phyloP scores from a whole-genome alignment of 225 moss, liverwort and hornwort species.

The Asterella californica region DNA sequence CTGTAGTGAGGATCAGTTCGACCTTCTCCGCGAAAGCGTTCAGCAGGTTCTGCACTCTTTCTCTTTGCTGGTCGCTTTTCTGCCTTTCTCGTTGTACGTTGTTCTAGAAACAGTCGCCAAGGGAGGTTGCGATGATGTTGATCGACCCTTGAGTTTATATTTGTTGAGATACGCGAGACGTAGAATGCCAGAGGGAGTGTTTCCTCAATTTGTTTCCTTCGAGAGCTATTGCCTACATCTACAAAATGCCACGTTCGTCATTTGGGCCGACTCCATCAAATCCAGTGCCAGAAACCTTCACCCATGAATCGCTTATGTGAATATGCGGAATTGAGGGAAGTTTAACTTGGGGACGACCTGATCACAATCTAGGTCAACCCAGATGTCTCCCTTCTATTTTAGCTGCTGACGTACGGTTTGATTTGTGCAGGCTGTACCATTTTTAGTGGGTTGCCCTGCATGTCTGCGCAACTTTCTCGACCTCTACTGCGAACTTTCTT shows the following conservation, averaged over 20 bases:
- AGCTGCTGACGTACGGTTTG: conserved; percentile 21
- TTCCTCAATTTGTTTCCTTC: too few species aligned
- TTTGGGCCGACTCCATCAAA: neutral
- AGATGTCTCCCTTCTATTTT: neutral
- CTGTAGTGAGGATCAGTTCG: conserved; percentile 82
- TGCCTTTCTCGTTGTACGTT: neutral
- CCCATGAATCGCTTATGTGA: neutral
- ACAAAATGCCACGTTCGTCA: too few species aligned
- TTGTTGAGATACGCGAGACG: neutral
- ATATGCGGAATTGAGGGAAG: neutral
- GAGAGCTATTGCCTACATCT: too few species aligned
- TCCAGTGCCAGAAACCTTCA: neutral
- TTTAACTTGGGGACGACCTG: too few species aligned
- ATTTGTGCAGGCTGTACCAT: conserved; percentile 81
- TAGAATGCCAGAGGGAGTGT: neutral
- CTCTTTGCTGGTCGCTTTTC: neutral
- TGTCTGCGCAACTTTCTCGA: conserved; percentile 98
- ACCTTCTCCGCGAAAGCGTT: conserved; percentile 78
- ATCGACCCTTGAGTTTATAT: neutral
- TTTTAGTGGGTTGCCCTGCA: conserved; percentile 95
- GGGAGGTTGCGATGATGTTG: neutral
- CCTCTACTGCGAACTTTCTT: conserved; percentile 93
- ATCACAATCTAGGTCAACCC: too few species aligned
- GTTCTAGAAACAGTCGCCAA: neutral
- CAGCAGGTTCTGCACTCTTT: conserved; percentile 64